Evolutionary conservation across 345 rosid species (phyloP).

Genomic region (Citrus cavaleriei): DNA sequence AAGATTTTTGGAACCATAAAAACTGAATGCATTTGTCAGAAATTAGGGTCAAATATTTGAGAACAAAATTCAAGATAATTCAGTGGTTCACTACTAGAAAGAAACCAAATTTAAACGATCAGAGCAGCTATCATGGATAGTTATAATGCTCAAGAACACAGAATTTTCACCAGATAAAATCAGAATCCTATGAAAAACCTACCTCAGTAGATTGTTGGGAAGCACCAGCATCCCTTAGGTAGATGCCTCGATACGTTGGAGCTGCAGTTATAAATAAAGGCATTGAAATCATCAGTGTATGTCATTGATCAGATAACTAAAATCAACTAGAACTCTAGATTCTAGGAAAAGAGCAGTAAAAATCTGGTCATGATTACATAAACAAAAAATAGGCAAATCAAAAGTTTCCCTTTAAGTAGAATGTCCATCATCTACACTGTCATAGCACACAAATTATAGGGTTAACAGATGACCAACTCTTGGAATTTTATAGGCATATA

Average conservation of each 20-base stretch:
- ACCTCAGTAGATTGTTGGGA: slow-evolving; percentile 83
- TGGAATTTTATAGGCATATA: background rate
- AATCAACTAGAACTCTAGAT: background rate
- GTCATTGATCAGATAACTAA: background rate
- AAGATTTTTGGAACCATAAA: background rate
- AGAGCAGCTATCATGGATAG: background rate
- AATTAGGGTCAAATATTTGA: background rate
- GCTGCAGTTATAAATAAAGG: slow-evolving; percentile 44
- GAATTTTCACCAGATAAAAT: background rate
- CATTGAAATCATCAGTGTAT: slow-evolving; percentile 5
- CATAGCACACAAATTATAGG: background rate
- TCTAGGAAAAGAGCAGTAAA: background rate
- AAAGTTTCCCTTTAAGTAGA: background rate
- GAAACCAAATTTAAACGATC: background rate
- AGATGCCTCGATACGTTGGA: slow-evolving; percentile 80
- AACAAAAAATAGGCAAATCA: background rate
- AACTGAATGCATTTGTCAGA: background rate
- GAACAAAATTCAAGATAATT: background rate
- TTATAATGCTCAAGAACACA: background rate
- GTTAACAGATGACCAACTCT: background rate
- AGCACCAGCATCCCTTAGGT: slow-evolving; percentile 74
- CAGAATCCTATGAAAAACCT: slow-evolving; percentile 13
- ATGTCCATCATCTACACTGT: background rate
- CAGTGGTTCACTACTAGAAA: background rate
- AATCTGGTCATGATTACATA: background rate